These are phyloP conservation scores for Aspergillus novofumigatus DNA, from an alignment of 2,329 filamentous ascomycete genomes.

Conservation along the genomic window DNA sequence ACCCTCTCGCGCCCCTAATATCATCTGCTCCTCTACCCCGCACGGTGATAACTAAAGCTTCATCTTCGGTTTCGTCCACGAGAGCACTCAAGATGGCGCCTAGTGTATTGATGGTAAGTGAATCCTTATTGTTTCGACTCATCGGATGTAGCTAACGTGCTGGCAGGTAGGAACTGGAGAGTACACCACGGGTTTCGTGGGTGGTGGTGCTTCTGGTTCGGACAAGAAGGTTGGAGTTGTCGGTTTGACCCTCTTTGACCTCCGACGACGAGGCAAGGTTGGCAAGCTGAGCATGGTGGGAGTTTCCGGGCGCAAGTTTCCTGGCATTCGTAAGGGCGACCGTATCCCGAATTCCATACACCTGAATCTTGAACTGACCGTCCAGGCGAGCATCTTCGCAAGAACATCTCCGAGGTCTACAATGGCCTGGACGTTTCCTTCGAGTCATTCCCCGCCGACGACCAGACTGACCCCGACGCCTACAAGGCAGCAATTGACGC, in stretches of 20 bases:
- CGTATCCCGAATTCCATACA: neutral
- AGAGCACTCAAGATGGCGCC: slow-evolving; percentile 48
- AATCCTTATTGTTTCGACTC: slow-evolving; percentile 3
- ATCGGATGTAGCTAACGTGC: slow-evolving; percentile 3
- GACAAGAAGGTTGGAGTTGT: slow-evolving; percentile 98
- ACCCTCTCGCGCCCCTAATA: neutral
- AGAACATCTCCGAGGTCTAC: slow-evolving; percentile 84
- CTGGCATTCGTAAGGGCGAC: slow-evolving; percentile 71
- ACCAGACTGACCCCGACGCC: slow-evolving; percentile 67
- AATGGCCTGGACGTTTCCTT: slow-evolving; percentile 86
- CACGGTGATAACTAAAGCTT: neutral
- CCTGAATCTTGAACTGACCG: slow-evolving; percentile 4
- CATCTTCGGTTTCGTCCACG: neutral
- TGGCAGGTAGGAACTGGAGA: slow-evolving; percentile 79
- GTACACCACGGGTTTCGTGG: slow-evolving; percentile 94
- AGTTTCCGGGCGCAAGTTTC: slow-evolving; percentile 82
- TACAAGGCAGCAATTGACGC: slow-evolving; percentile 88
- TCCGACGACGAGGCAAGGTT: slow-evolving; percentile 84
- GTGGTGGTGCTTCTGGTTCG: slow-evolving; percentile 73
- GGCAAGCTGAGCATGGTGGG: slow-evolving; percentile 83
- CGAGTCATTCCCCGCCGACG: slow-evolving; percentile 73
- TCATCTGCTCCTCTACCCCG: neutral
- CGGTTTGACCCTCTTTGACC: slow-evolving; percentile 81
- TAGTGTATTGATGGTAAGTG: slow-evolving; percentile 64
- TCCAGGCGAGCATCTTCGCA: slow-evolving; percentile 72